Conservation (phyloP, 2,329 filamentous ascomycete species). For the Aspergillus piperis region DNA sequence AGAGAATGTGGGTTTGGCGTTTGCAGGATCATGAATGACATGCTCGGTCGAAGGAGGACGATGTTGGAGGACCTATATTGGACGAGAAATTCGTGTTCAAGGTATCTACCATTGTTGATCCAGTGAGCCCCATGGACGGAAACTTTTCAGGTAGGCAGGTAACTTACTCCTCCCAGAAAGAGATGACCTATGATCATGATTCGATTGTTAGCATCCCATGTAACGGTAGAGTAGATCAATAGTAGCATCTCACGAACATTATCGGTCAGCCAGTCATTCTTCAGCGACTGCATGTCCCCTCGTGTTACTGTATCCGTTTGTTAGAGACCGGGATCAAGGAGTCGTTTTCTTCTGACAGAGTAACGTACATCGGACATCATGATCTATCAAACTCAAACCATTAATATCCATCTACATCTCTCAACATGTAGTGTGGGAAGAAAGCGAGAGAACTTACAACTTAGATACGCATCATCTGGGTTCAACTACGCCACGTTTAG, state of each 20-base stretch:
- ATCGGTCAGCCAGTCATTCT: conserved; percentile 94
- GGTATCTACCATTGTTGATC: conserved; percentile 55
- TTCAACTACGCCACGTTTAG: conserved; percentile 40
- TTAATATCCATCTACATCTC: conserved; percentile 13
- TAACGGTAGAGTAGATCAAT: conserved; percentile 3
- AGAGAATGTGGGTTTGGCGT: conserved; percentile 60
- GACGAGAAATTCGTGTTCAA: conserved; percentile 83
- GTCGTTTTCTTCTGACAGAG: neutral
- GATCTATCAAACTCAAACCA: conserved; percentile 48
- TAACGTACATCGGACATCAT: conserved; percentile 64
- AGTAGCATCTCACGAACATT: conserved; percentile 63
- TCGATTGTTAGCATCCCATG: conserved; percentile 24
- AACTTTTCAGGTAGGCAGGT: neutral
- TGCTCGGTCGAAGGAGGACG: conserved; percentile 84
- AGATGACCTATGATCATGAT: conserved; percentile 67
- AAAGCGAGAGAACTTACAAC: conserved; percentile 57
- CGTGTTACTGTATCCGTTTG: conserved; percentile 65
- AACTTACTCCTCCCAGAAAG: conserved; percentile 93
- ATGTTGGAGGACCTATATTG: conserved; percentile 83
- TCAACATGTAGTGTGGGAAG: neutral
- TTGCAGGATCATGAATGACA: conserved; percentile 89
- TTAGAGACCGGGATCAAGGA: conserved; percentile 16
- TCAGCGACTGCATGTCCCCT: conserved; percentile 85
- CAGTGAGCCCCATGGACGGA: conserved; percentile 8
- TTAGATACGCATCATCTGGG: conserved; percentile 69